phyloP scores from a whole-genome alignment of 257 asterid species.

The Osmanthus fragrans region DNA sequence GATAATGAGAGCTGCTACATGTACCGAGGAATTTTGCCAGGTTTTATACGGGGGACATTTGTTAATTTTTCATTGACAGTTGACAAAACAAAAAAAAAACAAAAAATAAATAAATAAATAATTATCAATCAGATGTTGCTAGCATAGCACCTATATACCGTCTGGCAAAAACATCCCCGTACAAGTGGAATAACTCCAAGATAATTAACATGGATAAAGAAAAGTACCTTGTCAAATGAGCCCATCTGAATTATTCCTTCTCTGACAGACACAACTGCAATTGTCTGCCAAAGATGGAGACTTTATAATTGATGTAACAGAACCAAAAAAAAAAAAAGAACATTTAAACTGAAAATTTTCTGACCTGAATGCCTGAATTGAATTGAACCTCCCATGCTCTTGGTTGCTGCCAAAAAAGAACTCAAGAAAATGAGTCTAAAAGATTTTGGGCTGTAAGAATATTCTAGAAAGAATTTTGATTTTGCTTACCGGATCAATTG shows the following conservation, averaged over 20 bases:
- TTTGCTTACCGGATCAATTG: constrained; percentile 64
- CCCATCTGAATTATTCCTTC: constrained; percentile 85
- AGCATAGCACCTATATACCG: no score
- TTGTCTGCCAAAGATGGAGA: constrained; percentile 51
- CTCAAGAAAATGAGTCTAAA: constrained; percentile 8
- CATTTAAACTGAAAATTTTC: neutral
- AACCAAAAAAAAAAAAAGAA: neutral
- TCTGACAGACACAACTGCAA: constrained; percentile 68
- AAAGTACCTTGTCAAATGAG: constrained; percentile 66
- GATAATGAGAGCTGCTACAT: no score
- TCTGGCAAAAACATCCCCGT: no score
- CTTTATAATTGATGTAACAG: constrained; percentile 19
- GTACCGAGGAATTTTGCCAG: no score
- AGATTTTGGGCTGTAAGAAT: neutral
- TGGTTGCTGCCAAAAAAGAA: constrained; percentile 53
- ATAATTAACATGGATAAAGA: neutral
- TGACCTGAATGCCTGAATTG: constrained; percentile 83
- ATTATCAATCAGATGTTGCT: no score
- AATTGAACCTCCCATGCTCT: constrained; percentile 88
- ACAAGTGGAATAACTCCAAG: no score
- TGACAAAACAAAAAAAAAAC: no score
- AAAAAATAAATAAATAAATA: no score
- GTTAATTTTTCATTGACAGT: no score
- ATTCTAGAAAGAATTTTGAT: neutral
- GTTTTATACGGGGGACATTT: no score